A percentile compares a stretch with the other conserved stretches of the same genome.
phyloP scores from a whole-genome alignment of 1,284 basidiomycete genomes.

The Tilletia setariae region DNA sequence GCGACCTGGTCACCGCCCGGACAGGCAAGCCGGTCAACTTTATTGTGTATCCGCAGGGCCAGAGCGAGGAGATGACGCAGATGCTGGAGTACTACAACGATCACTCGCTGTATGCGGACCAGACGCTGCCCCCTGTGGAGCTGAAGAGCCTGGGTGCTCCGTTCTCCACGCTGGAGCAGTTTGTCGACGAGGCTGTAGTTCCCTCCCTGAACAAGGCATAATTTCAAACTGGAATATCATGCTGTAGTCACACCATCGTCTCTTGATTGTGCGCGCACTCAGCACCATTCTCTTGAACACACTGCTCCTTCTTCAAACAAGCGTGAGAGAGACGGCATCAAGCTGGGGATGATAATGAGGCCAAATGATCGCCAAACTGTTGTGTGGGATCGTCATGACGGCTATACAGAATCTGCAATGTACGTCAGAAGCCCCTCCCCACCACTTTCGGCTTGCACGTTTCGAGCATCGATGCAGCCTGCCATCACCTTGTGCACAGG shows the following conservation, averaged over 20 bases:
- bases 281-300: too few relatives aligned
- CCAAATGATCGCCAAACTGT: too few relatives aligned
- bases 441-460: neutral
- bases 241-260: too few relatives aligned
- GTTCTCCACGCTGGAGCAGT: slow-evolving; percentile 10
- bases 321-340: too few relatives aligned
- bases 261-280: too few relatives aligned
- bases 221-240: too few relatives aligned
- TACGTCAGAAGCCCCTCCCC: too few relatives aligned
- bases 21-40: neutral
- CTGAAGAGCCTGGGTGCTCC: neutral
- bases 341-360: too few relatives aligned
- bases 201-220: slow-evolving; percentile 5
- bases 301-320: too few relatives aligned
- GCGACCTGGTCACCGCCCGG: neutral
- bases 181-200: neutral
- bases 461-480: neutral
- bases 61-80: slow-evolving; percentile 1
- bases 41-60: neutral
- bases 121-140: neutral
- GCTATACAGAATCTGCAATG: too few relatives aligned
- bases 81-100: slow-evolving; percentile 7
- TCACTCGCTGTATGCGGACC: too few relatives aligned
- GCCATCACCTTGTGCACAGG: neutral
- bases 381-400: too few relatives aligned